phyloP scores from a whole-genome alignment of 73 alveolate species.

The Stentor coeruleus region DNA sequence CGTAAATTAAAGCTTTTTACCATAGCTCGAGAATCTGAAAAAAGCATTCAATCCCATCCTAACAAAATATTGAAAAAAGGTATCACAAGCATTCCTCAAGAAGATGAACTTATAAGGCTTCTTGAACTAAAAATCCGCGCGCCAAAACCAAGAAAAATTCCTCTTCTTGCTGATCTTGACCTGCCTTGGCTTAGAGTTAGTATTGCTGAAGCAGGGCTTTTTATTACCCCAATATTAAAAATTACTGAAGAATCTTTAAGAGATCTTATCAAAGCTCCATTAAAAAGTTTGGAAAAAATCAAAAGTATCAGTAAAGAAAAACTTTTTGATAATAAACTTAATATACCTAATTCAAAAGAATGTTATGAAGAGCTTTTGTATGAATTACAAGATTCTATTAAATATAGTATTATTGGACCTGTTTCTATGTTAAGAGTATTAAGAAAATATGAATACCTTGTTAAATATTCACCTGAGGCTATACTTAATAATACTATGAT shows the following conservation, averaged over 20 bases:
- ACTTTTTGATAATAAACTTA: neutral
- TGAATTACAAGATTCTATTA: neutral
- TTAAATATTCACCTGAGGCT: neutral
- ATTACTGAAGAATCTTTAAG: constrained; percentile 21
- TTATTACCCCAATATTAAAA: neutral
- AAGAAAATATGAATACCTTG: neutral
- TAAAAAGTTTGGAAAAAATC: neutral
- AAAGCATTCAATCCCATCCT: neutral
- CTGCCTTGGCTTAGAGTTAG: neutral
- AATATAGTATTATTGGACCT: constrained; percentile 4
- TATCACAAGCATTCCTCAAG: neutral
- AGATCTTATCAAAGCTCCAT: constrained; percentile 1
- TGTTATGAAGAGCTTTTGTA: neutral
- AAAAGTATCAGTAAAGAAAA: neutral
- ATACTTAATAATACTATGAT: neutral
- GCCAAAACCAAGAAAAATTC: neutral
- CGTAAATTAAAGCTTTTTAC: neutral
- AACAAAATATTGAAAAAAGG: neutral
- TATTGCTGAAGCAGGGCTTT: neutral
- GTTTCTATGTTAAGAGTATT: neutral
- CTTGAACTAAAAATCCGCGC: neutral
- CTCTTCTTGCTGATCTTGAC: neutral
- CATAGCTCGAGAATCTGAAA: neutral
- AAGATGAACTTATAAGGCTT: neutral
- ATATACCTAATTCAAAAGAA: neutral